Percentiles rank a stretch among this genome's conserved stretches.
Conservation (phyloP, 1,139 yeast species). For the Scheffersomyces titani region DNA sequence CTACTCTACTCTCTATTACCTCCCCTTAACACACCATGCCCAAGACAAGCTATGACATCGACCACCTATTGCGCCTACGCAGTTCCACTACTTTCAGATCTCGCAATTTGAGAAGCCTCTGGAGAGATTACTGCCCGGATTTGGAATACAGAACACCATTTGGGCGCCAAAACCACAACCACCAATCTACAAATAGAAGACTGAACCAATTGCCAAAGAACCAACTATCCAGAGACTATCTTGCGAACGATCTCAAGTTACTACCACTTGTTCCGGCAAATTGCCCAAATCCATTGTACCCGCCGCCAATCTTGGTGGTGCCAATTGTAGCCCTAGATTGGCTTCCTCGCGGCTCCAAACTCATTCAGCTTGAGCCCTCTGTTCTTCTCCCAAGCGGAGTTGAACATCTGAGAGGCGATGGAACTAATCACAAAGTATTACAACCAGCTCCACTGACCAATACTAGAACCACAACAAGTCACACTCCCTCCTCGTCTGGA, state of each 20-base stretch:
- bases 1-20: not conserved
- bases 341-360: not conserved
- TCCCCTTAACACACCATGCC: not conserved
- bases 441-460: not conserved
- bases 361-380: not conserved
- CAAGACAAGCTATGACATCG: not conserved
- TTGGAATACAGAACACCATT: not conserved
- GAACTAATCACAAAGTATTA: not conserved
- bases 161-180: not conserved
- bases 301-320: not conserved
- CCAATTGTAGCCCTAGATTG: not conserved
- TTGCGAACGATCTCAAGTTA: not conserved
- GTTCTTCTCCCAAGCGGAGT: not conserved
- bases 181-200: not conserved
- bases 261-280: not conserved
- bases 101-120: not conserved
- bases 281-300: not conserved
- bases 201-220: not conserved
- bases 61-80: not conserved
- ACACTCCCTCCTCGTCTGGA: not conserved
- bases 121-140: not conserved
- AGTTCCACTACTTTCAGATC: not conserved
- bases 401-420: not conserved
- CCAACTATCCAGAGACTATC: not conserved
- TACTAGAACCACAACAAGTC: not conserved